These are phyloP conservation scores for Calonectria honghensis DNA, from an alignment of 2,329 filamentous ascomycete genomes.

Conservation along the genomic window DNA sequence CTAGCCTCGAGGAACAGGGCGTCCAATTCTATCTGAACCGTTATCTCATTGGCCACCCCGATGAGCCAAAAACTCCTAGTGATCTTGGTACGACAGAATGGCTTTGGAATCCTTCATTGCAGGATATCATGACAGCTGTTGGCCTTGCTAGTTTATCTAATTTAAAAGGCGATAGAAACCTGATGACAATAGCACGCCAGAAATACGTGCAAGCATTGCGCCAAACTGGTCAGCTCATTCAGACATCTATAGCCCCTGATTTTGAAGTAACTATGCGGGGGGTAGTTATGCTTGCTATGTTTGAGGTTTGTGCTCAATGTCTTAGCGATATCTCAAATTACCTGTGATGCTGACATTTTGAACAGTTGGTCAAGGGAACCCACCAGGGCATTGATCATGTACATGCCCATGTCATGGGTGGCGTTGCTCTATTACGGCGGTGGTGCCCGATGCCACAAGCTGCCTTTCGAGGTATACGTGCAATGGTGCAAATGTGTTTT, in stretches of 20 bases:
- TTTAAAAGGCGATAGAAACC: slow-evolving; percentile 66
- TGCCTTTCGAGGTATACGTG: slow-evolving; percentile 67
- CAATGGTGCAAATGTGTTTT: slow-evolving; percentile 73
- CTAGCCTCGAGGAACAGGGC: slow-evolving; percentile 67
- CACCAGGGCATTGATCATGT: slow-evolving; percentile 69
- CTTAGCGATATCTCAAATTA: slow-evolving; percentile 10
- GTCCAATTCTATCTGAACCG: slow-evolving; percentile 71
- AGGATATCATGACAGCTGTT: slow-evolving; percentile 73
- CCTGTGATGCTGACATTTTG: slow-evolving; percentile 44
- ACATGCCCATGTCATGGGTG: slow-evolving; percentile 75
- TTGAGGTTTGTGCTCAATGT: slow-evolving; percentile 69
- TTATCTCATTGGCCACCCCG: slow-evolving; percentile 71
- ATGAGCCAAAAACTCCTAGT: slow-evolving; percentile 64
- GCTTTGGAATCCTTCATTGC: slow-evolving; percentile 63
- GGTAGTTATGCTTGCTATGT: slow-evolving; percentile 76
- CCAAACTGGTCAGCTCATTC: slow-evolving; percentile 65
- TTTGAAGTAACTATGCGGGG: slow-evolving; percentile 69
- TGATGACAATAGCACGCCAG: slow-evolving; percentile 68
- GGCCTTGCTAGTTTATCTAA: slow-evolving; percentile 76
- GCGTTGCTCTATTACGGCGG: slow-evolving; percentile 73
- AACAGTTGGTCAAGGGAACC: slow-evolving; percentile 67
- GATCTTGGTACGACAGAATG: slow-evolving; percentile 62
- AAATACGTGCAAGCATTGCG: slow-evolving; percentile 74
- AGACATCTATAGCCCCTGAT: slow-evolving; percentile 57
- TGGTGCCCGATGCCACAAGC: slow-evolving; percentile 63